Base-by-base conservation (phyloP, 169 alveolate species). In the Plasmodium falciparum region DNA sequence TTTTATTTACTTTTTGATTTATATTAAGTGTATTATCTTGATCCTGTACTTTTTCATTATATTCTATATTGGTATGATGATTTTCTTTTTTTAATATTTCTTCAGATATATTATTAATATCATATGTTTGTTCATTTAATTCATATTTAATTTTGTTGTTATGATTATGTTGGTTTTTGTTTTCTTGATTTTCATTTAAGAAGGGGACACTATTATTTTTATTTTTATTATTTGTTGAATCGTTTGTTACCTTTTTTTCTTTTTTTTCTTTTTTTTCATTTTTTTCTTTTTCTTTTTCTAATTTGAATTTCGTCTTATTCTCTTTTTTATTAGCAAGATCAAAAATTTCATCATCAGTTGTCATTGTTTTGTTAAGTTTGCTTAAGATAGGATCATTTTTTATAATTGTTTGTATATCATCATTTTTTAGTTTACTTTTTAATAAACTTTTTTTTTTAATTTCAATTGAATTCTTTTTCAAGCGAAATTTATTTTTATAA, bases 401-500 rank as follows among this genome's bases (percentile, higher is more conserved):
- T 24, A 54, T 88, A 0, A 43, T 72, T 73, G n/a, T 33, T 69
- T 33, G 29, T 59, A 45, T 52, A 47, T 74, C 71, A 72, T 17
- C 20, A 50, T 52, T 88, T 61, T 61, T 75, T 72, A 69, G 13
- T 47, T 67, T 88, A 12, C 11, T 66, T 69, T 72, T 70, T 58
- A 74, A 17, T 49, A 70, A n/a, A 26, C 78, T 88, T 43, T 75
- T 62, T 22, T 70, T 73, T 88, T 74, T 69, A 59, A 67, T 65
- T 72, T 66, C 76, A 39, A 70, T 88, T 2, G 88, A 88, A 45
- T 58, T 65, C 39, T 66, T 74, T 74, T 67, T 70, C 45, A 65
- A 88, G 20, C 69, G 65, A 43, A 88, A 74, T 26, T 73, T 72
- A 56, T 63, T 59, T 50, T 70, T 88, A 62, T 72, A 74, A 50